Conservation (phyloP, 2,329 filamentous ascomycete species). For the Cercospora sp. region DNA sequence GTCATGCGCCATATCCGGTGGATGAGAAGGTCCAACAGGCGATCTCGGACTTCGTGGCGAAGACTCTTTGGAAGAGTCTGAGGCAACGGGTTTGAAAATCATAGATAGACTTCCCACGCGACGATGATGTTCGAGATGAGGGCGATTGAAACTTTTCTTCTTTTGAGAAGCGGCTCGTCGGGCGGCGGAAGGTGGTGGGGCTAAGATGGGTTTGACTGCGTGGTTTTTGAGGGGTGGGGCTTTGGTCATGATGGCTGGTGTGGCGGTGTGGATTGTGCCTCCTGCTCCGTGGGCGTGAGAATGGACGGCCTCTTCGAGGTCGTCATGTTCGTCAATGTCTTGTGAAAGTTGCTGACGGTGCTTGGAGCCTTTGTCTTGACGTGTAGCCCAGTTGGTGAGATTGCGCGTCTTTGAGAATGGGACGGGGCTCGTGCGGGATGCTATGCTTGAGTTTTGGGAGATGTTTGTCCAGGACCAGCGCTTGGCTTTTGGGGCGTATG, state of each 20-base stretch:
- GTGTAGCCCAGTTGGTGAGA: neutral
- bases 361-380: neutral
- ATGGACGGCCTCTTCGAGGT: neutral
- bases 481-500: neutral
- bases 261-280: neutral
- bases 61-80: neutral
- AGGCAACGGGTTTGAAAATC: neutral
- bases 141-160: neutral
- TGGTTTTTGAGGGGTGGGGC: conserved; percentile 7
- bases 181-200: neutral
- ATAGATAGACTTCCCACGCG: conserved; percentile 1
- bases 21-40: neutral
- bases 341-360: neutral
- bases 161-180: neutral
- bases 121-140: neutral
- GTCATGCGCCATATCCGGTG: neutral
- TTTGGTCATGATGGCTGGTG: neutral
- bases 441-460: neutral
- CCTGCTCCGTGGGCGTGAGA: neutral
- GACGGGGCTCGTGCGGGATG: neutral
- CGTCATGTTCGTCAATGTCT: neutral
- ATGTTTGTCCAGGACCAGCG: conserved; percentile 10
- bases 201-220: conserved; percentile 4
- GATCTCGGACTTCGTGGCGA: neutral
- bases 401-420: neutral